phyloP scores from a whole-genome alignment of 768 basidiomycete species.

The Melanogaster broomeanus region DNA sequence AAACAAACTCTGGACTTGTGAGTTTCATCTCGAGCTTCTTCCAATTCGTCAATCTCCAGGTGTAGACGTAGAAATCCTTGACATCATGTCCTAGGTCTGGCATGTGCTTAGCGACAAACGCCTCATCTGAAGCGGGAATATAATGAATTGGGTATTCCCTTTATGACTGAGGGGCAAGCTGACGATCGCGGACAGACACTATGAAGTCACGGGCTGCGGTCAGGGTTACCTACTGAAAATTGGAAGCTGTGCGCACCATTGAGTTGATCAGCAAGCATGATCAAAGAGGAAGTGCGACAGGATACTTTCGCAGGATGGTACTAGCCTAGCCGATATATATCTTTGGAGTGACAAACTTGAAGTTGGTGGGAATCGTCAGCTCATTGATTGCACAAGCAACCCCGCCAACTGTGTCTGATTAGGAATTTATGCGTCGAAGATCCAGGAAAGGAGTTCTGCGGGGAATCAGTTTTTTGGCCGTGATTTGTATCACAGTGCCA shows the following conservation, averaged over 20 bases:
- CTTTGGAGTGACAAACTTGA: constrained; percentile 9
- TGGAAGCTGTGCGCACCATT: not conserved
- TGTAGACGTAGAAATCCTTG: too few species aligned
- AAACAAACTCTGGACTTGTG: too few species aligned
- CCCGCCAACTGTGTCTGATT: too few species aligned
- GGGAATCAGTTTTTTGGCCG: too few species aligned
- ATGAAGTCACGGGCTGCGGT: constrained; percentile 28
- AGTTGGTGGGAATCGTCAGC: constrained; percentile 31
- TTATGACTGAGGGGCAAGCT: constrained; percentile 33
- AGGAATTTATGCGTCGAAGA: too few species aligned
- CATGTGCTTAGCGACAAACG: too few species aligned
- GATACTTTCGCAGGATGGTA: constrained; percentile 17
- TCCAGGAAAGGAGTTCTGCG: too few species aligned
- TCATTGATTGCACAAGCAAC: constrained; percentile 28
- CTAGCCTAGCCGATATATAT: constrained; percentile 20
- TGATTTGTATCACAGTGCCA: too few species aligned
- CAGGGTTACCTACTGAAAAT: not conserved
- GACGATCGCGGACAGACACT: constrained; percentile 83
- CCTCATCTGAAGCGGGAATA: constrained; percentile 63
- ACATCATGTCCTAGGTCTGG: too few species aligned
- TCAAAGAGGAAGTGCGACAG: constrained; percentile 1
- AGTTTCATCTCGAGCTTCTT: too few species aligned
- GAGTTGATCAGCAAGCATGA: not conserved
- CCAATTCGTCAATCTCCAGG: too few species aligned
- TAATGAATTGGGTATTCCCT: constrained; percentile 11